Evolutionary conservation across 164 flowering plant species (phyloP), one percentile per base, ranked within the genome.

Genomic region (Stephania japonica): DNA sequence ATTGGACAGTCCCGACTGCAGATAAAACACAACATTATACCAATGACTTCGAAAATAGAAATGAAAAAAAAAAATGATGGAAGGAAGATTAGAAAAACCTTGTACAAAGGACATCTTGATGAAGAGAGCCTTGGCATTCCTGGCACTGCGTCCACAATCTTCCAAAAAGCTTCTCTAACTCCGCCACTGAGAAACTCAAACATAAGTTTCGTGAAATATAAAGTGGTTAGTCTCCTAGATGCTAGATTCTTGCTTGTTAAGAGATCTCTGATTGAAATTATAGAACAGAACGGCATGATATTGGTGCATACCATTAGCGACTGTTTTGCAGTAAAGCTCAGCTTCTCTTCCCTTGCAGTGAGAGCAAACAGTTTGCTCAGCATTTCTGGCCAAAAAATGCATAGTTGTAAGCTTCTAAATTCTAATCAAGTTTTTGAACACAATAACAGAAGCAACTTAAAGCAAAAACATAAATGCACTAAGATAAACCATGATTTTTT

Each of bases 91-190:
- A 63, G 11, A 56, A 63, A 77, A 70, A 90, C 99, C 99, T 96
- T 61, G 99, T 96, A 82, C 99, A 96, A 27, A 93, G 91, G 32
- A 96, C 99, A 80, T 96, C 99, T 77, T 93, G 99, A 68, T 96
- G 99, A 79, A 96, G 98, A 76, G 99, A 96, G 42, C 95, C 98
- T 81, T 96, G 99, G 81, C 98, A 96, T 77, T 93, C 98, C 81
- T 96, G 99, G 84, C 99, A 96, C 78, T 96, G 97, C 16, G 97
- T 93, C 99, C 99, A 96, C n/a, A 96, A 83, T 81, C 86, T 87
- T 76, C 98, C 97, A 75, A 96, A 96, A 73, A 91, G 91, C 56
- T 75, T 78, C 85, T 96, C 97, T 68, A 91, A 80, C 50, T 95
- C 98, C 12, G 90, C 84, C 59, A 92, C 99, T 92, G 88, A 18